A percentile compares a stretch with the other conserved stretches of the same genome.
Evolutionary conservation across 108 stramenopile species (phyloP).

Genomic region (Chaetoceros muelleri): DNA sequence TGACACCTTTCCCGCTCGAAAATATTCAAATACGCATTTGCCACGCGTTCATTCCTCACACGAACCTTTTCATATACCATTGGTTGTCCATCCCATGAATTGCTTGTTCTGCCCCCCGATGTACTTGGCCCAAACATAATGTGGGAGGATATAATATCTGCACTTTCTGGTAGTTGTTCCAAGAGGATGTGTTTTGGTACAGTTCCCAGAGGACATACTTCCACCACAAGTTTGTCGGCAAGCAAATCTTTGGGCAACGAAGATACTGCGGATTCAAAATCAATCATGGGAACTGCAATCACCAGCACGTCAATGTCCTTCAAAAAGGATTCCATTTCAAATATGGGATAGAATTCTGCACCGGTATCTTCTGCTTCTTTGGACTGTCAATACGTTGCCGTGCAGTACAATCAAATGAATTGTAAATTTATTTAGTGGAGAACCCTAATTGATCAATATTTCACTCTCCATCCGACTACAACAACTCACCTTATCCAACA

Average conservation of each 20-base stretch:
- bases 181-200: slow-evolving; percentile 60
- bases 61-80: slow-evolving; percentile 86
- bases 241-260: slow-evolving; percentile 42
- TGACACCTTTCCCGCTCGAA: slow-evolving; percentile 86
- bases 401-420: not conserved
- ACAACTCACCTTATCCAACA: slow-evolving; percentile 31
- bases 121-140: slow-evolving; percentile 83
- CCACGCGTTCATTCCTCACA: slow-evolving; percentile 57
- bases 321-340: slow-evolving; percentile 54
- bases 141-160: slow-evolving; percentile 87
- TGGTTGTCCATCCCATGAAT: slow-evolving; percentile 80
- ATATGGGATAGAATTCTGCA: slow-evolving; percentile 62
- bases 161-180: slow-evolving; percentile 51
- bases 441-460: not conserved
- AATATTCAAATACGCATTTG: slow-evolving; percentile 73
- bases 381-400: slow-evolving; percentile 18
- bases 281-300: slow-evolving; percentile 64
- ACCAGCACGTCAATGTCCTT: slow-evolving; percentile 66
- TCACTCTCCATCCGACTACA: slow-evolving; percentile 1
- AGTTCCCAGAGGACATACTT: slow-evolving; percentile 58
- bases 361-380: slow-evolving; percentile 57
- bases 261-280: slow-evolving; percentile 58
- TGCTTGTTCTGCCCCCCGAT: not conserved
- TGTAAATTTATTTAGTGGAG: not conserved
- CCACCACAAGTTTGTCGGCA: slow-evolving; percentile 66